Evolutionary conservation across 352 stramenopile genomes (phyloP).

Genomic region (Pythium phragmiticola): DNA sequence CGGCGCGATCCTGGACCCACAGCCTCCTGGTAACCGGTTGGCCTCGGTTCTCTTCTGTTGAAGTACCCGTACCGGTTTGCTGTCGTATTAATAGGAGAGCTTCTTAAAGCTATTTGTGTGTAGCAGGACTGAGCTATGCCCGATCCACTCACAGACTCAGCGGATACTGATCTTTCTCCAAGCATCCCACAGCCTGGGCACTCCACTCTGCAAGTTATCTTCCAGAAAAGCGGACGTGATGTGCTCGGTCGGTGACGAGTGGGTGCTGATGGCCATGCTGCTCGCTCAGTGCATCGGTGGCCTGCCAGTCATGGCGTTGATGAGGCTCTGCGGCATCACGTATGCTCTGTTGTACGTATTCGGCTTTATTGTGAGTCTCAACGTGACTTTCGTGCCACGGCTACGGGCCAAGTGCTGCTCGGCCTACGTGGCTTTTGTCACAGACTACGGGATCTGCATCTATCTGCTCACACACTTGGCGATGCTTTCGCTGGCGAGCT

Average conservation of each 20-base stretch:
- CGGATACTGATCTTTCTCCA: no score
- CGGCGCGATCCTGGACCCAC: no score
- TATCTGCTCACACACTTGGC: slow-evolving; percentile 42
- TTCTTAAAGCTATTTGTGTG: neutral
- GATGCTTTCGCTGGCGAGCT: slow-evolving; percentile 40
- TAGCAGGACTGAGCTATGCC: no score
- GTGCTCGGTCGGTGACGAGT: slow-evolving; percentile 49
- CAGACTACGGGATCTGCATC: slow-evolving; percentile 43
- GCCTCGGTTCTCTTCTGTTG: neutral
- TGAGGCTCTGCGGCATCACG: slow-evolving; percentile 40
- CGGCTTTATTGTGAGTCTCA: slow-evolving; percentile 39
- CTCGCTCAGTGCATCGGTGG: slow-evolving; percentile 37
- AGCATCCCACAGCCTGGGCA: no score
- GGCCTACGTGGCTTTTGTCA: slow-evolving; percentile 32
- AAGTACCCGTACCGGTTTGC: neutral
- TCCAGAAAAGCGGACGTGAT: slow-evolving; percentile 1
- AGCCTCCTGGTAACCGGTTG: slow-evolving; percentile 1
- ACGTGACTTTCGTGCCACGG: slow-evolving; percentile 39
- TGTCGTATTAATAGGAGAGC: no score
- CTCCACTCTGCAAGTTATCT: neutral
- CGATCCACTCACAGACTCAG: no score
- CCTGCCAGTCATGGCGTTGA: slow-evolving; percentile 47
- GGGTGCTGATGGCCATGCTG: slow-evolving; percentile 44
- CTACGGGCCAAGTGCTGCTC: slow-evolving; percentile 37
- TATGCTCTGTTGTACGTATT: slow-evolving; percentile 38